Evolutionary conservation across 352 stramenopile species (phyloP), one percentile per base, ranked within the genome.

Genomic region (Pythium rhizo-oryzae): DNA sequence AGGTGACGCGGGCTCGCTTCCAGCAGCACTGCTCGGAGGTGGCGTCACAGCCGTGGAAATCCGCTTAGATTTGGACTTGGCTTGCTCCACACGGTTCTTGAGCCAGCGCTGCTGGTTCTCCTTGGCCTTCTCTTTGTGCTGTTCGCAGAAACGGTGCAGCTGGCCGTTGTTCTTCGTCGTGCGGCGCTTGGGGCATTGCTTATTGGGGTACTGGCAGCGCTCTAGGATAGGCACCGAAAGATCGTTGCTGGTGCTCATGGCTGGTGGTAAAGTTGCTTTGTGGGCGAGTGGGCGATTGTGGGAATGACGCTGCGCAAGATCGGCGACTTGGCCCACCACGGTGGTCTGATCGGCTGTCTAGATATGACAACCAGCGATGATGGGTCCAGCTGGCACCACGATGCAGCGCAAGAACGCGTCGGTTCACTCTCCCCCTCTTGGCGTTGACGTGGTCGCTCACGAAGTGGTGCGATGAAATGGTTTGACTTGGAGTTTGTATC

Each of bases 171-270:
- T 49, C 30, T 62, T 62, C 4, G 39, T 52, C 23, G 33, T 53
- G 25, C 55, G 55, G 7, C 25, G 55, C 16, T 51, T 62, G 12
- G n/a, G 21, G 43, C 55, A 62, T n/a, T 41, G 37, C 39, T 62
- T 62, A 39, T 62, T 62, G 13, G 55, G 37, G 25, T 52, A 62
- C 39, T 62, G 55, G 12, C 55, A 62, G 11, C 55, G 55, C 39
- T 28, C 23, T 39, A 43, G 55, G 39, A 62, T 13, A 24, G 24
- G 11, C n/a, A 52, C 41, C 28, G 52, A 28, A 24, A 30, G 4
- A 24, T 19, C 50, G 55, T 24, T 41, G 13, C 21, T 52, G 23
- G 9, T 41, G 13, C 37, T 43, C 18, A 24, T 51, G 2, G 44
- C 1, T 51, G 44, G 8, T 57, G 51, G 16, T 57, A 18, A 4